Evolutionary conservation across 2,329 filamentous ascomycete species (phyloP).

Genomic region (Uncinocarpus reesii): DNA sequence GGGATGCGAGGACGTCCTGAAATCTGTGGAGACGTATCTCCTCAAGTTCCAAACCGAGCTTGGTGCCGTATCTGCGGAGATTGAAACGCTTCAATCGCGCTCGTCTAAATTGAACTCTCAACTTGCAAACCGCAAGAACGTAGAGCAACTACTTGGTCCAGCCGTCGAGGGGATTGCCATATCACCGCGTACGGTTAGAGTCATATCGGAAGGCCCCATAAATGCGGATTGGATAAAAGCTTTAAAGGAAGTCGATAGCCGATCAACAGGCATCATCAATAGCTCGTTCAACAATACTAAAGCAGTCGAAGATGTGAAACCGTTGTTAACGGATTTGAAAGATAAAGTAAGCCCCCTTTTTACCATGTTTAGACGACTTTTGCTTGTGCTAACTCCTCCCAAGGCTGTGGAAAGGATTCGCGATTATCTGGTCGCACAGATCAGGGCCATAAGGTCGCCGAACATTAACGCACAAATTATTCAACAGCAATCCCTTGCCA

Average conservation of each 20-base stretch:
- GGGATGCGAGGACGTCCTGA: slow-evolving; percentile 85
- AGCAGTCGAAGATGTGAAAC: slow-evolving; percentile 71
- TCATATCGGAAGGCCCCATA: slow-evolving; percentile 78
- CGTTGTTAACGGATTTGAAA: slow-evolving; percentile 72
- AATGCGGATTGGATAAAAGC: slow-evolving; percentile 82
- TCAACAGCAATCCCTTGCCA: slow-evolving; percentile 82
- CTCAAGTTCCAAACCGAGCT: slow-evolving; percentile 90
- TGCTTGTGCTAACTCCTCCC: slow-evolving; percentile 8
- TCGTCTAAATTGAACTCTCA: slow-evolving; percentile 74
- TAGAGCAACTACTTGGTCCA: slow-evolving; percentile 78
- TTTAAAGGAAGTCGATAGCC: slow-evolving; percentile 71
- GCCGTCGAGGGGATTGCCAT: slow-evolving; percentile 87
- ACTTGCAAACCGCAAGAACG: slow-evolving; percentile 76
- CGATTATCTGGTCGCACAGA: slow-evolving; percentile 87
- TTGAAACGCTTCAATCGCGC: slow-evolving; percentile 80
- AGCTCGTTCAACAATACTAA: slow-evolving; percentile 57
- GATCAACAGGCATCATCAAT: slow-evolving; percentile 60
- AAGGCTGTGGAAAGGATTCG: slow-evolving; percentile 85
- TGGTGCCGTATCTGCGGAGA: slow-evolving; percentile 83
- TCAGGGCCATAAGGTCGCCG: slow-evolving; percentile 85
- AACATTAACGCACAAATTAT: slow-evolving; percentile 97
- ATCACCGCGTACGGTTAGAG: slow-evolving; percentile 69
- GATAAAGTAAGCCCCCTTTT: slow-evolving; percentile 51
- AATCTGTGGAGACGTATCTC: slow-evolving; percentile 84
- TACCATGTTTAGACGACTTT: neutral